phyloP scores from a whole-genome alignment of 164 flowering plant genomes.

The Chimonanthus praecox region DNA sequence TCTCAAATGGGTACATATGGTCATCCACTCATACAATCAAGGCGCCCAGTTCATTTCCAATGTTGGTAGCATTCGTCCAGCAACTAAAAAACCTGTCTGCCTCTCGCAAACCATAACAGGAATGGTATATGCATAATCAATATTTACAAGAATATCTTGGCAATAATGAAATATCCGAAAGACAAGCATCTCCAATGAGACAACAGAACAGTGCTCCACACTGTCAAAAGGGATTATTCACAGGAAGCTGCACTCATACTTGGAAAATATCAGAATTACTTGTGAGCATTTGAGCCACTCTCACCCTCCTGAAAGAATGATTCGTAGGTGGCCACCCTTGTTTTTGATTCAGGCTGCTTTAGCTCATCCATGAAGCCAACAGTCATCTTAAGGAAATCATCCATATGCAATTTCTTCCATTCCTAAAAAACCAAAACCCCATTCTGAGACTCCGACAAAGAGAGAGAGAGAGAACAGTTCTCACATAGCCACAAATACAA shows the following conservation, averaged over 20 bases:
- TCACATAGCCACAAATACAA: not conserved
- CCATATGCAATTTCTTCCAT: slow-evolving; percentile 61
- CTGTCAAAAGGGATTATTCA: not conserved
- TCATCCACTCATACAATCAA: no score
- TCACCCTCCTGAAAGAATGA: slow-evolving; percentile 38
- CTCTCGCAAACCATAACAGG: no score
- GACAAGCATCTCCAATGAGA: no score
- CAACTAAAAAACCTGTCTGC: no score
- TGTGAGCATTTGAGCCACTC: slow-evolving; percentile 2
- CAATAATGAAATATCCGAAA: no score
- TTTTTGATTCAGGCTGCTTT: slow-evolving; percentile 54
- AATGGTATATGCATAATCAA: no score
- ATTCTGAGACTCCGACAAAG: not conserved
- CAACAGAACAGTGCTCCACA: not conserved
- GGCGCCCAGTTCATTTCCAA: no score
- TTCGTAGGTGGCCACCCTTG: slow-evolving; percentile 66
- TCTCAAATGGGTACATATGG: no score
- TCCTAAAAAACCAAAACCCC: slow-evolving; percentile 31
- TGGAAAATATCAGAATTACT: not conserved
- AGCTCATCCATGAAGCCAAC: slow-evolving; percentile 51
- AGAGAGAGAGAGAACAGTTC: not conserved
- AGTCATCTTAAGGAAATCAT: slow-evolving; percentile 67
- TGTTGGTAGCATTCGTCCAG: no score
- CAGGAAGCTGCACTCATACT: not conserved
- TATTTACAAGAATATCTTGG: no score